Conservation (phyloP, 2,329 filamentous ascomycete species). For the Xylaria sp. region DNA sequence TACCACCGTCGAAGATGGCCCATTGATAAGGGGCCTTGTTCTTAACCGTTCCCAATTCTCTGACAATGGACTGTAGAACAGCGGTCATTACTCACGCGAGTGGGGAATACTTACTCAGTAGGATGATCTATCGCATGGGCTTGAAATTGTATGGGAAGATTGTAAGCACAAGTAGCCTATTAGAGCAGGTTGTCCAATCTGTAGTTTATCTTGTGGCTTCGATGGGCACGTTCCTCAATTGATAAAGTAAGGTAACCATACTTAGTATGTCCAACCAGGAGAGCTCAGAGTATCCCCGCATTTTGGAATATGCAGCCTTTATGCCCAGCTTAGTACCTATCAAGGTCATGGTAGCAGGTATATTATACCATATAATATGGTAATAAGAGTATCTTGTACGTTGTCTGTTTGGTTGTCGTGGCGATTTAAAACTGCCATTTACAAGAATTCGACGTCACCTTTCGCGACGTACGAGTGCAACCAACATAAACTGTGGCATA, state of each 20-base stretch:
- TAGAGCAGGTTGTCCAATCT: slow-evolving; percentile 26
- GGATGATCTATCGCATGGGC: slow-evolving; percentile 2
- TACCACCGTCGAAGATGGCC: not conserved
- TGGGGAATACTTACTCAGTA: slow-evolving; percentile 2
- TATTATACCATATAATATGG: not conserved
- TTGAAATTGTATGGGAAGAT: not conserved
- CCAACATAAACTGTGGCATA: not conserved
- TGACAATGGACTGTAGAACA: not conserved
- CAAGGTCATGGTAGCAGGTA: not conserved
- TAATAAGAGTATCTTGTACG: not conserved
- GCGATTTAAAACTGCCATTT: not conserved
- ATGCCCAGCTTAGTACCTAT: not conserved
- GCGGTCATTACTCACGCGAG: not conserved
- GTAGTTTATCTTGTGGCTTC: slow-evolving; percentile 23
- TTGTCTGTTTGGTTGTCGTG: not conserved
- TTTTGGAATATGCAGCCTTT: slow-evolving; percentile 2
- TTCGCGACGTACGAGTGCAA: not conserved
- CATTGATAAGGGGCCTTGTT: no score
- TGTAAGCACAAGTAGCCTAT: slow-evolving; percentile 21
- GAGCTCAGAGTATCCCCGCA: slow-evolving; percentile 24
- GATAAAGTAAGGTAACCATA: not conserved
- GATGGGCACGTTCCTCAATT: not conserved
- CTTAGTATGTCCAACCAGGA: slow-evolving; percentile 9
- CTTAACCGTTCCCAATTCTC: not conserved
- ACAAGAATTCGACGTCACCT: not conserved